These are phyloP conservation scores for Diospyros lotus DNA, from an alignment of 148 eudicot species.

Conservation along the genomic window DNA sequence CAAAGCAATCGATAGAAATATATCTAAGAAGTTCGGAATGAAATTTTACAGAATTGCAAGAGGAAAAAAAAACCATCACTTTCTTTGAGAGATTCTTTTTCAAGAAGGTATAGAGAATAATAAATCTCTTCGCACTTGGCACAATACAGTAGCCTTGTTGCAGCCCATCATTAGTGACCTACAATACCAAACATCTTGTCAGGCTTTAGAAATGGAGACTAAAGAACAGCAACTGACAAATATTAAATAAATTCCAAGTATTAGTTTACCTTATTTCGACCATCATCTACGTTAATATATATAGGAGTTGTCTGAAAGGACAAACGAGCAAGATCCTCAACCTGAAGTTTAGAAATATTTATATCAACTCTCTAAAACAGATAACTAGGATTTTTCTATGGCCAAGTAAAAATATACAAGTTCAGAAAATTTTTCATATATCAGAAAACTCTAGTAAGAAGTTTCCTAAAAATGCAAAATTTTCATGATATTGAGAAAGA, in stretches of 20 bases:
- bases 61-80: constrained; percentile 96
- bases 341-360: constrained; percentile 31
- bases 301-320: constrained; percentile 71
- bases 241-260: neutral
- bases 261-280: constrained; percentile 60
- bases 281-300: constrained; percentile 84
- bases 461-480: too few species aligned
- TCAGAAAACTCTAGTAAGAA: too few species aligned
- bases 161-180: constrained; percentile 97
- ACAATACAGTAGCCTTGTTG: constrained; percentile 88
- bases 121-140: constrained; percentile 78
- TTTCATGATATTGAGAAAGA: too few species aligned
- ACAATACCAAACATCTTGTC: constrained; percentile 13
- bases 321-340: constrained; percentile 89
- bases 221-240: neutral
- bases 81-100: constrained; percentile 68
- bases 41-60: constrained; percentile 88
- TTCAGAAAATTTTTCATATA: too few species aligned
- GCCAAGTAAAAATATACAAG: too few species aligned
- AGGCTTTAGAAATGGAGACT: neutral
- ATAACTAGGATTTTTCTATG: too few species aligned
- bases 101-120: constrained; percentile 78
- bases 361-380: too few species aligned
- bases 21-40: constrained; percentile 82
- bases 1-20: constrained; percentile 64